Conservation (phyloP, 805 yeast genomes). For the Kregervanrija delftensis region DNA sequence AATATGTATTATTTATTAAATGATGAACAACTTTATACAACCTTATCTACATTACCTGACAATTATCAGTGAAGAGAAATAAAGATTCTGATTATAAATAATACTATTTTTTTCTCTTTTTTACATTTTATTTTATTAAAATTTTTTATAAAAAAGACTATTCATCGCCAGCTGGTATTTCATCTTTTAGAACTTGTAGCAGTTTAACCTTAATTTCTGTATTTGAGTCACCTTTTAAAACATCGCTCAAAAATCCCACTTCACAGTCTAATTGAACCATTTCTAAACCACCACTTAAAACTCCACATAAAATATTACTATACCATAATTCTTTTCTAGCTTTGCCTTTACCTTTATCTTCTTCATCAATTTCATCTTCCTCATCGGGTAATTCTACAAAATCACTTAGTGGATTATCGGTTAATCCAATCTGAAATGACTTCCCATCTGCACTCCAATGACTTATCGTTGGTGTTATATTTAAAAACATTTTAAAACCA, state of each 20-base stretch:
- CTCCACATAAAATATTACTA: constrained; percentile 85
- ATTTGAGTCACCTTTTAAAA: constrained; percentile 69
- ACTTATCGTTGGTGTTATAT: constrained; percentile 59
- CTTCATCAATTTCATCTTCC: constrained; percentile 4
- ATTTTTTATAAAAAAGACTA: constrained; percentile 1
- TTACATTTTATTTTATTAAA: neutral
- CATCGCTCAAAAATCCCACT: constrained; percentile 71
- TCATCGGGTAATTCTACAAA: constrained; percentile 92
- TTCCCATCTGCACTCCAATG: constrained; percentile 75
- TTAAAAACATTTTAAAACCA: constrained; percentile 86
- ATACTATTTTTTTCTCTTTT: neutral
- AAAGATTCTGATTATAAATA: constrained; percentile 4
- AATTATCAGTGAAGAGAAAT: constrained; percentile 6
- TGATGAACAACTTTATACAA: constrained; percentile 20
- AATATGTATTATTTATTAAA: neutral
- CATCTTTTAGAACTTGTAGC: constrained; percentile 74
- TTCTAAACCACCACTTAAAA: constrained; percentile 82
- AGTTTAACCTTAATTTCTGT: constrained; percentile 77
- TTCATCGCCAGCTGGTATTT: constrained; percentile 96
- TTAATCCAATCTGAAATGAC: constrained; percentile 63
- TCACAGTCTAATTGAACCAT: constrained; percentile 95
- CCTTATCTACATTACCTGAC: constrained; percentile 35
- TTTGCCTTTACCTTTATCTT: constrained; percentile 29
- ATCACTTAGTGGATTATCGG: constrained; percentile 88
- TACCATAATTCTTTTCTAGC: constrained; percentile 80